A percentile compares a stretch with the other conserved stretches of the same genome.
Conservation (phyloP, 306 rosid genomes). For the Cucurbita argyrosperma region DNA sequence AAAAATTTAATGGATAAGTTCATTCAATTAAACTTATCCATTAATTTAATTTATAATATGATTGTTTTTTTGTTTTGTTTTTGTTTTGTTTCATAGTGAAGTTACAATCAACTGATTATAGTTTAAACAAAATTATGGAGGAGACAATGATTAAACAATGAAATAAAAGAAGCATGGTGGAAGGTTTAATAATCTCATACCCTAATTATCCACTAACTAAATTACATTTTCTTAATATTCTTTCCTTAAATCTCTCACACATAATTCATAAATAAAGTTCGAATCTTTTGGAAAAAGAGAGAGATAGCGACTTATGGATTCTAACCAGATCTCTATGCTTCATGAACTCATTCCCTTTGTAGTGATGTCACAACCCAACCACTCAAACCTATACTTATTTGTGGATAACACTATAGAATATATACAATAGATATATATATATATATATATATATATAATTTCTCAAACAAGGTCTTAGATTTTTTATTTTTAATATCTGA, state of each 20-base stretch:
- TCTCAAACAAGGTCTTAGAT: no score
- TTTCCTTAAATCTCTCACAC: no score
- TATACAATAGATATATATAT: no score
- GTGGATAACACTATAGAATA: not conserved
- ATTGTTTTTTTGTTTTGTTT: no score
- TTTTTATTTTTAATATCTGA: no score
- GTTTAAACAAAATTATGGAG: not conserved
- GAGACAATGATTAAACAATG: not conserved
- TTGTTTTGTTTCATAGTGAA: not conserved
- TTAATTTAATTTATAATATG: not conserved
- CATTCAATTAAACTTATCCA: not conserved
- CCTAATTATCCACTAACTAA: no score
- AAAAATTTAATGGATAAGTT: not conserved
- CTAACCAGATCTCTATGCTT: not conserved
- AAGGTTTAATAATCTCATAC: no score
- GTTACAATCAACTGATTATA: not conserved
- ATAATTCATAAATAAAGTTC: not conserved
- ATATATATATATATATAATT: no score
- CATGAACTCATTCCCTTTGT: not conserved
- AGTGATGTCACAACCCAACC: not conserved
- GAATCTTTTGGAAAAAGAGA: slow-evolving; percentile 2
- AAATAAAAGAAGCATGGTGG: not conserved
- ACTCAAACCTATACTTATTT: not conserved
- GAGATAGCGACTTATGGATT: not conserved
- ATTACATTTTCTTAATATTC: no score